phyloP scores from a whole-genome alignment of 2,329 filamentous ascomycete species.

The Coleophoma eucalyptorum region DNA sequence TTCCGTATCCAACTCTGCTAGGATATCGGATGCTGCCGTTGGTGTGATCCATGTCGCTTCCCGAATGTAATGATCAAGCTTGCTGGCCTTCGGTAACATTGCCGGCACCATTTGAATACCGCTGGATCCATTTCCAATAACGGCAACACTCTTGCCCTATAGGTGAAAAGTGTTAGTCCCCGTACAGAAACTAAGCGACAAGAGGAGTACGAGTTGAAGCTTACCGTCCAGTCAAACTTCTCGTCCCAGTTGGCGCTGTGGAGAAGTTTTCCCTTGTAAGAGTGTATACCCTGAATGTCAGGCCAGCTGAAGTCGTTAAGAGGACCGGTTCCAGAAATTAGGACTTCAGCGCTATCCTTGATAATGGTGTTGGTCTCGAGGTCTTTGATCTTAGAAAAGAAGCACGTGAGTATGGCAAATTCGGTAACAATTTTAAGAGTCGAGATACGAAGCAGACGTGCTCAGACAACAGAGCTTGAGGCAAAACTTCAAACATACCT shows the following conservation, averaged over 20 bases:
- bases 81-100: slow-evolving; percentile 13
- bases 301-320: slow-evolving; percentile 44
- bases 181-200: too few relatives aligned
- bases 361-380: neutral
- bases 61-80: neutral
- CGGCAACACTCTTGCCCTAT: slow-evolving; percentile 1
- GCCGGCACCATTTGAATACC: slow-evolving; percentile 24
- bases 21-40: neutral
- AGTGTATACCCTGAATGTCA: slow-evolving; percentile 42
- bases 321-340: neutral
- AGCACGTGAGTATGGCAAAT: too few relatives aligned
- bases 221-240: slow-evolving; percentile 3
- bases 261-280: slow-evolving; percentile 47
- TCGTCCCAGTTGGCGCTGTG: slow-evolving; percentile 52
- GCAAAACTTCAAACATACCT: neutral
- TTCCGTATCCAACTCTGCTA: neutral
- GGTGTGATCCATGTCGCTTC: neutral
- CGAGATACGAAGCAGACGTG: too few relatives aligned
- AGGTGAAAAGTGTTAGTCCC: too few relatives aligned
- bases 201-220: too few relatives aligned
- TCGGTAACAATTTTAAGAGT: too few relatives aligned
- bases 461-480: neutral
- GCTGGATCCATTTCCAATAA: slow-evolving; percentile 32
- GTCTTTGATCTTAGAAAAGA: too few relatives aligned
- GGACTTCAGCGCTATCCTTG: neutral